A percentile compares a stretch with the other conserved stretches of the same genome.
These are phyloP conservation scores for Rhodotorula sp. DNA, from an alignment of 1,284 basidiomycete species.

Conservation along the genomic window DNA sequence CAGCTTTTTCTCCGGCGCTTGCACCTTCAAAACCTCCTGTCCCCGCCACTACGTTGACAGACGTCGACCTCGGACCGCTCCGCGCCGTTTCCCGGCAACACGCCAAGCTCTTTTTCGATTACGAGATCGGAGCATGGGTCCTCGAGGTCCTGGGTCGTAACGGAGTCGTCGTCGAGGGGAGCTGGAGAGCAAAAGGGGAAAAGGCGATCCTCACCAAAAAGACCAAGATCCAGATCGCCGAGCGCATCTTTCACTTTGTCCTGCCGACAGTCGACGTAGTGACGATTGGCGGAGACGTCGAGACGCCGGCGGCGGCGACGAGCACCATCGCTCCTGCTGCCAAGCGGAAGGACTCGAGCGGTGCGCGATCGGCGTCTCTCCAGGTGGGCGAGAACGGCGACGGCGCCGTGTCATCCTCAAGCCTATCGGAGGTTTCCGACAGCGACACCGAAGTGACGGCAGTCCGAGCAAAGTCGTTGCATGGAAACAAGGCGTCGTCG, in stretches of 20 bases:
- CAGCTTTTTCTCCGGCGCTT: not conserved
- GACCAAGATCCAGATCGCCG: slow-evolving; percentile 98
- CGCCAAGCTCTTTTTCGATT: slow-evolving; percentile 77
- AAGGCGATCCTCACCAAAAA: slow-evolving; percentile 76
- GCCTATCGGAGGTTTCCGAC: slow-evolving; percentile 28
- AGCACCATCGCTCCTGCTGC: not conserved
- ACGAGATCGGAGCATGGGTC: slow-evolving; percentile 71
- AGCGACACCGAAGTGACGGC: slow-evolving; percentile 12
- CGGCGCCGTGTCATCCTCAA: slow-evolving; percentile 13
- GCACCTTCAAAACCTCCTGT: not conserved
- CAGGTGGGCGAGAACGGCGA: not conserved
- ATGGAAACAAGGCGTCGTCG: not conserved
- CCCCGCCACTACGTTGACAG: slow-evolving; percentile 48
- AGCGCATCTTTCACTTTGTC: slow-evolving; percentile 83
- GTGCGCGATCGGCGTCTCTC: too few relatives aligned
- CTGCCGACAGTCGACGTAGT: slow-evolving; percentile 30
- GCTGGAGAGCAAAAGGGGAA: slow-evolving; percentile 85
- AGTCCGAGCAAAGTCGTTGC: not conserved
- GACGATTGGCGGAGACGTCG: slow-evolving; percentile 16
- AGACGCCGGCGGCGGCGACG: not conserved
- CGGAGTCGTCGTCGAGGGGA: slow-evolving; percentile 95
- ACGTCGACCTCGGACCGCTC: slow-evolving; percentile 93
- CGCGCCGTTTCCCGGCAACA: slow-evolving; percentile 96
- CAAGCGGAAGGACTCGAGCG: not conserved
- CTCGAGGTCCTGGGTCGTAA: slow-evolving; percentile 90